Evolutionary conservation across 2,329 filamentous ascomycete species (phyloP).

Genomic region (Fusarium torulosum): DNA sequence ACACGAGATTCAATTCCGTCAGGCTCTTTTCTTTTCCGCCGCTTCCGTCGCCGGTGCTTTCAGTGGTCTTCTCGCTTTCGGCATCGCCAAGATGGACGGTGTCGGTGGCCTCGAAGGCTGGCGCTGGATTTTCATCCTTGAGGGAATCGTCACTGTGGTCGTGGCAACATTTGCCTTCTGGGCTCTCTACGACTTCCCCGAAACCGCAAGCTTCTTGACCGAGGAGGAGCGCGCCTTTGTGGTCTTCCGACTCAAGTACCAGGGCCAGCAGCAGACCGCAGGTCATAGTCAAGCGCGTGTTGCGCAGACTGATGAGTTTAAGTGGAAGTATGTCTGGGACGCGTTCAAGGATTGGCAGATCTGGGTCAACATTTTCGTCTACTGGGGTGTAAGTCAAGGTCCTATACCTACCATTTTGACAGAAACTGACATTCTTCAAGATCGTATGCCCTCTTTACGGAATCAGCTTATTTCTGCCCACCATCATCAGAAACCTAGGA

Average conservation of each 20-base stretch:
- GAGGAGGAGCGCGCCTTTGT: constrained; percentile 79
- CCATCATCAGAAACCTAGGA: constrained; percentile 71
- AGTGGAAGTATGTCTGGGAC: constrained; percentile 79
- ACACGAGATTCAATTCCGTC: constrained; percentile 66
- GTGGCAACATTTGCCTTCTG: constrained; percentile 77
- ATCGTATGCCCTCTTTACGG: constrained; percentile 68
- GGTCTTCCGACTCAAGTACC: constrained; percentile 75
- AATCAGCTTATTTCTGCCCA: constrained; percentile 71
- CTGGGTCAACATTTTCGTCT: constrained; percentile 69
- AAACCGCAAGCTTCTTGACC: constrained; percentile 79
- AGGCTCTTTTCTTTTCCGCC: constrained; percentile 85
- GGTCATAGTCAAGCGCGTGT: constrained; percentile 49
- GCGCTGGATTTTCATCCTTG: constrained; percentile 77
- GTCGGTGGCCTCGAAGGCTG: constrained; percentile 70
- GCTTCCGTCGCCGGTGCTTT: constrained; percentile 84
- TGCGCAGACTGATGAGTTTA: constrained; percentile 80
- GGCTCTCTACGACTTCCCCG: constrained; percentile 83
- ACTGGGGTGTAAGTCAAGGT: constrained; percentile 67
- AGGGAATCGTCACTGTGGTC: constrained; percentile 77
- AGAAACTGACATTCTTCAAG: constrained; percentile 46
- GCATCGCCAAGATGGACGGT: constrained; percentile 77
- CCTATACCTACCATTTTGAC: accelerated
- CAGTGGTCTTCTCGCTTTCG: constrained; percentile 77
- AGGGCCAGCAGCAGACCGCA: constrained; percentile 58
- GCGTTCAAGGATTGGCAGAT: constrained; percentile 87